Conservation (phyloP, 805 yeast species). For the Myxozyma kluyveri region DNA sequence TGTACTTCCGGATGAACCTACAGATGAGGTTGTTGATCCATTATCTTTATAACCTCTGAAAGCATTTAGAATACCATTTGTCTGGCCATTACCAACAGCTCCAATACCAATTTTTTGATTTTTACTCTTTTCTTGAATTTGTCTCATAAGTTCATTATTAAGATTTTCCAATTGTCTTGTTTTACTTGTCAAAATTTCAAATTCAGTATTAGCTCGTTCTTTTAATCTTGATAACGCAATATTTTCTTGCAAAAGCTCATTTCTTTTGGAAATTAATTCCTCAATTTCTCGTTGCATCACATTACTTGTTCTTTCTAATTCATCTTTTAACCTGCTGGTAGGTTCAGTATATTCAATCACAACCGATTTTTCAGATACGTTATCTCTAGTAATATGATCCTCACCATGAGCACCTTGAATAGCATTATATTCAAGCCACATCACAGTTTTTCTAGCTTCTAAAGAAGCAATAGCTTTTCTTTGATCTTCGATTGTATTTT, state of each 20-base stretch:
- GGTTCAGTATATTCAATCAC: constrained; percentile 12
- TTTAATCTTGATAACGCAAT: constrained; percentile 32
- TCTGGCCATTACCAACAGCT: not conserved
- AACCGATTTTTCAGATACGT: not conserved
- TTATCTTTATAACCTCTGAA: not conserved
- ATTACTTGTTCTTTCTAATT: constrained; percentile 48
- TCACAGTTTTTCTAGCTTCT: constrained; percentile 37
- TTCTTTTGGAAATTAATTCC: constrained; percentile 35
- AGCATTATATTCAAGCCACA: constrained; percentile 44
- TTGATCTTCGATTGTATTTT: constrained; percentile 29
- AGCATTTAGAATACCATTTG: not conserved
- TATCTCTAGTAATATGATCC: constrained; percentile 37
- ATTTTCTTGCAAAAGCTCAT: constrained; percentile 36
- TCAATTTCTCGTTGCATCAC: constrained; percentile 49
- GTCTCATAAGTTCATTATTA: constrained; percentile 40
- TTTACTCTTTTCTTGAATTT: constrained; percentile 38
- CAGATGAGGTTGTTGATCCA: constrained; percentile 4
- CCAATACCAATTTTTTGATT: constrained; percentile 3
- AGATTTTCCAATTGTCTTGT: constrained; percentile 41
- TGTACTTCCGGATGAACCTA: too few relatives aligned
- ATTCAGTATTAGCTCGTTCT: constrained; percentile 36
- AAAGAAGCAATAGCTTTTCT: constrained; percentile 40
- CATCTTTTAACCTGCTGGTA: constrained; percentile 42
- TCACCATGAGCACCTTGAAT: constrained; percentile 44
- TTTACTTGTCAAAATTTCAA: constrained; percentile 35